Evolutionary conservation across 2,329 filamentous ascomycete genomes (phyloP).

Genomic region (Stylonectria norvegica): DNA sequence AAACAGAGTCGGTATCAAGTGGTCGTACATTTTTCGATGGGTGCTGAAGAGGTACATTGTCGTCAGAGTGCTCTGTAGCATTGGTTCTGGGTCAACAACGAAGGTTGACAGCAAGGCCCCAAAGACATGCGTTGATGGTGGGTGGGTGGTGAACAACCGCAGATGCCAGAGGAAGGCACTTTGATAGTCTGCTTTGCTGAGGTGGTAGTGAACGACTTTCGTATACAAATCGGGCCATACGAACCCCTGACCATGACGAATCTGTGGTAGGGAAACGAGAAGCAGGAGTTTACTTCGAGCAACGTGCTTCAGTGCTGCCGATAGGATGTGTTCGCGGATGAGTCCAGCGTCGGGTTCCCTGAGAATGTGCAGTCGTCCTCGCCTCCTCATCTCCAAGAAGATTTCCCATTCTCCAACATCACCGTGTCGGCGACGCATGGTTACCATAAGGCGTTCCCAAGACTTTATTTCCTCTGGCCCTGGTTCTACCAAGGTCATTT

Average conservation of each 20-base stretch:
- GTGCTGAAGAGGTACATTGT: constrained; percentile 44
- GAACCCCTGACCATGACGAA: constrained; percentile 36
- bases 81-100: constrained; percentile 34
- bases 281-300: constrained; percentile 26
- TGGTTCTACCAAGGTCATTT: constrained; percentile 2
- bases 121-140: constrained; percentile 41
- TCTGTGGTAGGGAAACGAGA: constrained; percentile 27
- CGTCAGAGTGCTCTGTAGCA: constrained; percentile 39
- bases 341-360: constrained; percentile 19
- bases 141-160: constrained; percentile 41
- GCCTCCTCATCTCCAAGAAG: constrained; percentile 21
- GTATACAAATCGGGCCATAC: constrained; percentile 51
- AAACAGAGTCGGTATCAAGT: constrained; percentile 50
- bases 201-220: constrained; percentile 43
- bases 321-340: constrained; percentile 31
- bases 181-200: constrained; percentile 37
- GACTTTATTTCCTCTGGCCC: constrained; percentile 11
- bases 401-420: constrained; percentile 27
- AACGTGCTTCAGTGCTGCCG: constrained; percentile 26
- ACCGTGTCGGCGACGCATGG: constrained; percentile 18
- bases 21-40: constrained; percentile 47
- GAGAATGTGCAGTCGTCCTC: constrained; percentile 19
- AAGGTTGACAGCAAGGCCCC: constrained; percentile 42
- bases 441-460: constrained; percentile 20
- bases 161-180: constrained; percentile 47